A percentile compares a stretch with the other conserved stretches of the same genome.
These are phyloP conservation scores for Paecilomyces variotii DNA, from an alignment of 2,329 filamentous ascomycete genomes.

Conservation along the genomic window DNA sequence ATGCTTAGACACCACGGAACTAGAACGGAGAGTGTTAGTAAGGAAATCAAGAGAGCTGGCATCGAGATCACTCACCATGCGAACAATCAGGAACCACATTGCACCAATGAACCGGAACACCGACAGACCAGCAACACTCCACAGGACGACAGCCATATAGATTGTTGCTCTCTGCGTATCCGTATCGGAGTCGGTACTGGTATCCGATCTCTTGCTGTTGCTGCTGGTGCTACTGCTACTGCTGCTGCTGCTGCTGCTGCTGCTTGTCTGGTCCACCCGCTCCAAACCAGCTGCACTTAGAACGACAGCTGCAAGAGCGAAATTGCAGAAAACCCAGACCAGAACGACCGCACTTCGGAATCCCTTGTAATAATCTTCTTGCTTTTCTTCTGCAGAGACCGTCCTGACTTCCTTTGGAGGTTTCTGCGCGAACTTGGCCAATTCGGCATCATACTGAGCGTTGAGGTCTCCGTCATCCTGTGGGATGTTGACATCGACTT, in stretches of 20 bases:
- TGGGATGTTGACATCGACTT: constrained; percentile 78
- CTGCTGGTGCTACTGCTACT: background rate
- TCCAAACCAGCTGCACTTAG: constrained; percentile 78
- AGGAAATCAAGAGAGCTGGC: background rate
- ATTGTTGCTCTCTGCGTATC: constrained; percentile 59
- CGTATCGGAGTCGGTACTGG: constrained; percentile 16
- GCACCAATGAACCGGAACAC: constrained; percentile 82
- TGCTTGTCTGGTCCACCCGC: constrained; percentile 45
- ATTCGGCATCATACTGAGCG: constrained; percentile 83
- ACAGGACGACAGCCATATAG: constrained; percentile 80
- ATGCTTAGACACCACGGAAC: constrained; percentile 44
- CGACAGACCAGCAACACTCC: constrained; percentile 77
- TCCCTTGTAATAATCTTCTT: constrained; percentile 97
- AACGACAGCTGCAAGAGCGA: constrained; percentile 78
- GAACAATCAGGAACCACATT: constrained; percentile 83
- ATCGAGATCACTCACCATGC: constrained; percentile 63
- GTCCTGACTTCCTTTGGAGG: constrained; percentile 56
- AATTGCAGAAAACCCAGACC: constrained; percentile 94
- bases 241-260: background rate
- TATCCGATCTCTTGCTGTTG: background rate
- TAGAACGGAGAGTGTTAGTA: constrained; percentile 24
- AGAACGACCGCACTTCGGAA: constrained; percentile 88
- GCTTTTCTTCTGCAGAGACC: constrained; percentile 59
- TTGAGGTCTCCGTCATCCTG: constrained; percentile 94
- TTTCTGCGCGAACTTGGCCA: constrained; percentile 66